phyloP scores from a whole-genome alignment of 2,329 filamentous ascomycete species.

The Macrophomina pseudophaseolina region DNA sequence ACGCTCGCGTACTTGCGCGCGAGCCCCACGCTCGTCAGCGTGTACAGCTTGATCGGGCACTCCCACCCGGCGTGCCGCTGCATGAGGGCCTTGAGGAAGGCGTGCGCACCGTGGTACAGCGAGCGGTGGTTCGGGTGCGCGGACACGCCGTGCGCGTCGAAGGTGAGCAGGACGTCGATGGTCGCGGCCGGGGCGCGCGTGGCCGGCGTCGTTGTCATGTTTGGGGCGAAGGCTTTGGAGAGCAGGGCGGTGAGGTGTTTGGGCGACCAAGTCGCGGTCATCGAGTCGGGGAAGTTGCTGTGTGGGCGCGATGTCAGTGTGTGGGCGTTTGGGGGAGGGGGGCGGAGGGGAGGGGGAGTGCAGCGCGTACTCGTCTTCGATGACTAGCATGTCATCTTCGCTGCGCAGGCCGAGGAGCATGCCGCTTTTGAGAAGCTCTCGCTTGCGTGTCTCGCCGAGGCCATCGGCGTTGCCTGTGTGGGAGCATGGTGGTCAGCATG shows the following conservation, averaged over 20 bases:
- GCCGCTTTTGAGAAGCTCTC: constrained; percentile 82
- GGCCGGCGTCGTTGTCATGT: constrained; percentile 52
- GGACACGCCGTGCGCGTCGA: constrained; percentile 82
- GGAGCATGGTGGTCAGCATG: constrained; percentile 23
- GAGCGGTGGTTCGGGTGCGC: constrained; percentile 93
- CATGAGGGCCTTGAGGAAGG: constrained; percentile 72
- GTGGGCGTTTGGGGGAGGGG: constrained; percentile 18
- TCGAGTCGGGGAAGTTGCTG: constrained; percentile 84
- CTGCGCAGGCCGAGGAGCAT: constrained; percentile 74
- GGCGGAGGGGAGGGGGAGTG: constrained; percentile 18
- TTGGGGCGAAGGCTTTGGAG: constrained; percentile 73
- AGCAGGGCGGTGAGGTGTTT: constrained; percentile 73
- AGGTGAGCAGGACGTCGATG: constrained; percentile 87
- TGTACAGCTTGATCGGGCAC: constrained; percentile 83
- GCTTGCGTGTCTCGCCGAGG: constrained; percentile 79
- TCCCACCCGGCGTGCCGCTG: constrained; percentile 67
- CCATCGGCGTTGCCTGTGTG: constrained; percentile 78
- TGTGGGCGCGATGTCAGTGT: constrained; percentile 27
- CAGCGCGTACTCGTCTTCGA: constrained; percentile 70
- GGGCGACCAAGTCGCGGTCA: constrained; percentile 78
- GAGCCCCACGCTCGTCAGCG: constrained; percentile 73
- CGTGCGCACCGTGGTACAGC: constrained; percentile 78
- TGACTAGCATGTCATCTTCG: constrained; percentile 81
- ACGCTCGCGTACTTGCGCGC: constrained; percentile 81
- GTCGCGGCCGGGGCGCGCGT: constrained; percentile 55